Evolutionary conservation across 768 basidiomycete genomes (phyloP).

Genomic region (Austroboletus festivus): DNA sequence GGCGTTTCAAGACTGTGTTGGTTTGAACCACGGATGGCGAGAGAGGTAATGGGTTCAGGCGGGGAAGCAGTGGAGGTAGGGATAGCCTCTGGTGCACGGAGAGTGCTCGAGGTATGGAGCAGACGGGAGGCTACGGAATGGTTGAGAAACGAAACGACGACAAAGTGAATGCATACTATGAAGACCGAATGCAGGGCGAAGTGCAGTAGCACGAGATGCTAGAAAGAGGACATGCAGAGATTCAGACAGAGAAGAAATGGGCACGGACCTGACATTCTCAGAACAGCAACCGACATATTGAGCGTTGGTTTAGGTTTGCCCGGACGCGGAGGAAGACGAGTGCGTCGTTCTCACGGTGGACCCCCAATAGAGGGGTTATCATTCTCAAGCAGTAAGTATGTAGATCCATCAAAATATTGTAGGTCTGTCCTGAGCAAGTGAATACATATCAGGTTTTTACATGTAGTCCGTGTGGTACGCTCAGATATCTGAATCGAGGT

Average conservation of each 20-base stretch:
- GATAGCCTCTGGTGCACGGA: slow-evolving; percentile 38
- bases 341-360: slow-evolving; percentile 10
- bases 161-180: slow-evolving; percentile 33
- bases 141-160: slow-evolving; percentile 10
- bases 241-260: slow-evolving; percentile 30
- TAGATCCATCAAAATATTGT: too few relatives aligned
- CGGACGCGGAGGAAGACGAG: neutral
- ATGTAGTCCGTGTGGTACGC: too few relatives aligned
- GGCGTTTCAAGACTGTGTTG: slow-evolving; percentile 87
- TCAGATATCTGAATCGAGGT: too few relatives aligned
- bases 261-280: slow-evolving; percentile 35
- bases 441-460: too few relatives aligned
- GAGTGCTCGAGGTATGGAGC: slow-evolving; percentile 52
- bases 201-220: slow-evolving; percentile 38
- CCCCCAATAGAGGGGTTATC: slow-evolving; percentile 13
- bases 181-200: slow-evolving; percentile 44
- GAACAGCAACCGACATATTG: slow-evolving; percentile 44
- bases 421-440: too few relatives aligned
- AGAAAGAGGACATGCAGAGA: slow-evolving; percentile 15
- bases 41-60: slow-evolving; percentile 57
- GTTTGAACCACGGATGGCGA: slow-evolving; percentile 78
- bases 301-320: neutral
- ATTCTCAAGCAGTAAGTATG: too few relatives aligned
- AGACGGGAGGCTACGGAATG: slow-evolving; percentile 45
- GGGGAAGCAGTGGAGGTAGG: slow-evolving; percentile 43